Conservation (phyloP, 495 filamentous ascomycete genomes). For the Parachaetomium inaequale region DNA sequence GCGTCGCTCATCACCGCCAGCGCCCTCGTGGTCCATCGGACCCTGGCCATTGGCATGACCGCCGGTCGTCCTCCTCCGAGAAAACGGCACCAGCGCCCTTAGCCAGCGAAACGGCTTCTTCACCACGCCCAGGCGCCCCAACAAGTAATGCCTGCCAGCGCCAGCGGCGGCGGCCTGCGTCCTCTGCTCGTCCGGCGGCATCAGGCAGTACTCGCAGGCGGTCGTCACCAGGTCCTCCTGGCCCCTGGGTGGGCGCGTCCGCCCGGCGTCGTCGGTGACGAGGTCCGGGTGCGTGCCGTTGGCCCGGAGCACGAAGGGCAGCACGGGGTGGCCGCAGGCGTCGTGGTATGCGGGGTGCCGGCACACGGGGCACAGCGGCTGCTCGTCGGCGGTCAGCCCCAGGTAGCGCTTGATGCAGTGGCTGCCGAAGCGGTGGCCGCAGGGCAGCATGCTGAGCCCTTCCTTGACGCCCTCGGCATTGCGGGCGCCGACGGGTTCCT, state of each 20-base stretch:
- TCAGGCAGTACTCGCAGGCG: constrained; percentile 17
- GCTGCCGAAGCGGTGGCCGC: constrained; percentile 45
- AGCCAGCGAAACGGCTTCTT: constrained; percentile 13
- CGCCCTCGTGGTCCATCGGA: neutral
- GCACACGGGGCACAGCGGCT: constrained; percentile 41
- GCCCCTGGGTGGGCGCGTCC: neutral
- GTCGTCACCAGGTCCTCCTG: neutral
- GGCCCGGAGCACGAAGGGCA: constrained; percentile 22
- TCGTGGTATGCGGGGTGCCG: constrained; percentile 36
- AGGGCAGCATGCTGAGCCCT: constrained; percentile 42
- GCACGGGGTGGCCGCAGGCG: constrained; percentile 39
- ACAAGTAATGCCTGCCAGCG: neutral
- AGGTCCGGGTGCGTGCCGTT: constrained; percentile 1
- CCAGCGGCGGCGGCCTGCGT: neutral
- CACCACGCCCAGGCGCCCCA: neutral
- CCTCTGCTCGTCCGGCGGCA: neutral
- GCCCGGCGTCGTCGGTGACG: neutral
- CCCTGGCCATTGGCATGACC: neutral
- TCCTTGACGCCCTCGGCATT: constrained; percentile 41
- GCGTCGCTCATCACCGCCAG: neutral
- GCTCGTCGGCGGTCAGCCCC: constrained; percentile 33
- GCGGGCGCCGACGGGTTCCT: constrained; percentile 36
- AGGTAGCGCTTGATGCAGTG: constrained; percentile 48
- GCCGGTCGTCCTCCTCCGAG: neutral
- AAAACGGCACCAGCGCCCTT: neutral